Conservation (phyloP, 257 asterid genomes). For the Lycium barbarum region DNA sequence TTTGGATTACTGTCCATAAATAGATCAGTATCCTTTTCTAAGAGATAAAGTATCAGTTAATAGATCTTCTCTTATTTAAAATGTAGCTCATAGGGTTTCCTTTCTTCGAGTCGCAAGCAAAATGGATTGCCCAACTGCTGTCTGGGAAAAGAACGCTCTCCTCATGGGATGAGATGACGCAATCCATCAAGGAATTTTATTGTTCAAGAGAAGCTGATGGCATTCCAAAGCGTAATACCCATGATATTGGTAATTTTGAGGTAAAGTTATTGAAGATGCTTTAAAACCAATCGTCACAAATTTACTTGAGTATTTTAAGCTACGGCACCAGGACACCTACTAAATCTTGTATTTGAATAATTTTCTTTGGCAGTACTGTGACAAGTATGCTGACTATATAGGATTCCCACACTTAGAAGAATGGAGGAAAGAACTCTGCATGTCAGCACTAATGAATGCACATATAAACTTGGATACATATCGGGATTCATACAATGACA, state of each 20-base stretch:
- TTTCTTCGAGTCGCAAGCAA: slow-evolving; percentile 95
- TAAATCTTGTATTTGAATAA: neutral
- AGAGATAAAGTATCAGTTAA: neutral
- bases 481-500: slow-evolving; percentile 74
- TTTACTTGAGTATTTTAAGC: neutral
- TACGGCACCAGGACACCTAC: neutral
- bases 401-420: slow-evolving; percentile 82
- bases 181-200: slow-evolving; percentile 65
- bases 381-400: slow-evolving; percentile 63
- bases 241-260: slow-evolving; percentile 69
- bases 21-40: neutral
- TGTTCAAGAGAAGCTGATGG: slow-evolving; percentile 64
- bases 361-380: slow-evolving; percentile 75
- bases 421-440: slow-evolving; percentile 77
- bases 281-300: neutral
- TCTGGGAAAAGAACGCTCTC: slow-evolving; percentile 79
- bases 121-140: slow-evolving; percentile 81
- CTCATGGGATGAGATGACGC: slow-evolving; percentile 80
- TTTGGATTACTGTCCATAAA: neutral
- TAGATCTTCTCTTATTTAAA: slow-evolving; percentile 3
- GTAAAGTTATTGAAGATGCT: slow-evolving; percentile 28
- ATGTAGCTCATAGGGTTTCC: slow-evolving; percentile 79
- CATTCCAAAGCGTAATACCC: slow-evolving; percentile 77
- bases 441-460: slow-evolving; percentile 52
- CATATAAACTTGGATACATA: slow-evolving; percentile 63